These are phyloP conservation scores for Nitzschia putrida DNA, from an alignment of 108 stramenopile species.

Conservation along the genomic window DNA sequence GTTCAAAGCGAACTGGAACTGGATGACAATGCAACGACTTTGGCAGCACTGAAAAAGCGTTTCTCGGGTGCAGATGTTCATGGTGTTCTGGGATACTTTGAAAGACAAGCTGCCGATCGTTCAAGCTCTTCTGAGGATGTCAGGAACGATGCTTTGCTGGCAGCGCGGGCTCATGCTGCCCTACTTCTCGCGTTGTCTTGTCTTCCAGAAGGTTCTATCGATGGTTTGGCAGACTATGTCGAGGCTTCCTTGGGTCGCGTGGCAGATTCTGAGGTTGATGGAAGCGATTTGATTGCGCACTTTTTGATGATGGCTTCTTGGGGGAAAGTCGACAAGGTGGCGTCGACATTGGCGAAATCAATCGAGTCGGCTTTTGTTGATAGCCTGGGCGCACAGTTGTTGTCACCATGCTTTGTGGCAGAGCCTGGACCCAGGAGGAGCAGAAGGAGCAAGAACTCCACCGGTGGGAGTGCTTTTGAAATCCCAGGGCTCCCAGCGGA, in stretches of 20 bases:
- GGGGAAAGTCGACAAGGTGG: conserved; percentile 65
- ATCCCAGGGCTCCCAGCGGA: conserved; percentile 30
- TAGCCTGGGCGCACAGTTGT: conserved; percentile 17
- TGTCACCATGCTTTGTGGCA: conserved; percentile 15
- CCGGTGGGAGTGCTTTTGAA: not conserved
- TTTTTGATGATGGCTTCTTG: conserved; percentile 67
- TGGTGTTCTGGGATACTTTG: conserved; percentile 63
- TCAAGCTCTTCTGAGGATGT: conserved; percentile 24
- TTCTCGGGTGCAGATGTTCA: conserved; percentile 57
- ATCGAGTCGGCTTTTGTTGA: conserved; percentile 43
- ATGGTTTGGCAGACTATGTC: conserved; percentile 49
- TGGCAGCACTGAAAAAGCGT: conserved; percentile 47
- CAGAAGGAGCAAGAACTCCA: conserved; percentile 1
- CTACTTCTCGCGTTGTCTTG: conserved; percentile 62
- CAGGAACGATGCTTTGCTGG: conserved; percentile 23
- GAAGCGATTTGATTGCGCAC: conserved; percentile 42
- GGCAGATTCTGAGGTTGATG: not conserved
- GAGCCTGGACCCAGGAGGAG: conserved; percentile 4
- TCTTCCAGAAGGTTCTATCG: conserved; percentile 38
- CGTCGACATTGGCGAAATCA: conserved; percentile 51
- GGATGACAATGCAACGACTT: conserved; percentile 24
- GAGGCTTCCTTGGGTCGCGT: conserved; percentile 16
- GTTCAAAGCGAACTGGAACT: conserved; percentile 23
- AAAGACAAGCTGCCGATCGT: conserved; percentile 35
- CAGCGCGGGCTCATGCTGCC: conserved; percentile 55